Evolutionary conservation across 306 rosid genomes (phyloP).

Genomic region (Amphicarpaea edgeworthii): DNA sequence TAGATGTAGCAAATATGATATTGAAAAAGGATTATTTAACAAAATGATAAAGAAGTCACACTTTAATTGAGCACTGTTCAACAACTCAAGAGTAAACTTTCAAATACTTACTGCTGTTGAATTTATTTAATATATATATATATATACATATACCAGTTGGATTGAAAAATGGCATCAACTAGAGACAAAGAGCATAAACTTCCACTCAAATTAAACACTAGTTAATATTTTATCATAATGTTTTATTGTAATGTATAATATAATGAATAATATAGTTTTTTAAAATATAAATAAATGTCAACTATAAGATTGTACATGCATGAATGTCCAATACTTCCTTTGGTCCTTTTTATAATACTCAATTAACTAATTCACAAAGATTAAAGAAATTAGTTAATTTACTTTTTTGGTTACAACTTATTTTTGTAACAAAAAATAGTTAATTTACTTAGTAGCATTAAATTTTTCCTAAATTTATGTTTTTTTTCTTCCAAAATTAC

Average conservation of each 20-base stretch:
- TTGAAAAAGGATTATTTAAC: background rate
- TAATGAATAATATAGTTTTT: background rate
- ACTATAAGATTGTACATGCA: background rate
- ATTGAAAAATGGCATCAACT: background rate
- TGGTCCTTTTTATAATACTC: too few relatives aligned
- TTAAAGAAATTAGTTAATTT: too few relatives aligned
- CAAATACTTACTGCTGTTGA: background rate
- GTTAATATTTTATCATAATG: background rate
- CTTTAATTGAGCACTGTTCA: background rate
- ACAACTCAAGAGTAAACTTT: background rate
- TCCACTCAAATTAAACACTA: background rate
- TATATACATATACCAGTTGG: constrained; percentile 7
- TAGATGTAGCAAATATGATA: background rate
- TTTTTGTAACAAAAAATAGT: too few relatives aligned
- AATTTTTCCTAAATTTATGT: too few relatives aligned
- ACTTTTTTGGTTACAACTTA: too few relatives aligned
- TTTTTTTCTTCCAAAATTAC: too few relatives aligned
- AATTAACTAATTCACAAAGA: too few relatives aligned
- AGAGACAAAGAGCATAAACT: background rate
- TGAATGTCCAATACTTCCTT: background rate
- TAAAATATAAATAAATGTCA: background rate
- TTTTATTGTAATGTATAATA: background rate
- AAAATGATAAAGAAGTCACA: background rate
- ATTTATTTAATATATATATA: background rate
- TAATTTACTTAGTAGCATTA: too few relatives aligned